Conservation (phyloP, 148 eudicot genomes). For the Chenopodium berlandieri region DNA sequence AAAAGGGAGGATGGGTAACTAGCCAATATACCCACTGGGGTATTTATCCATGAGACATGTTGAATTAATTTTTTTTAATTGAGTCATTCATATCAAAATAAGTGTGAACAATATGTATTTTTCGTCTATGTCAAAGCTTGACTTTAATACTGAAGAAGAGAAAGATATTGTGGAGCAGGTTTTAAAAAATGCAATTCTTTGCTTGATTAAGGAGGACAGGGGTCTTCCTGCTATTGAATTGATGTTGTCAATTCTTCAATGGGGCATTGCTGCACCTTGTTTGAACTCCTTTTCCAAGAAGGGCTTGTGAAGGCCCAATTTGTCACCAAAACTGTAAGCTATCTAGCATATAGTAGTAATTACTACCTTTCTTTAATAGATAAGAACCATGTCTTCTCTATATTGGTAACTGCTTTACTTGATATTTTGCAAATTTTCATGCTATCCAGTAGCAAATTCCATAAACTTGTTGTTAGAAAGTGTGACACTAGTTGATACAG, state of each 20-base stretch:
- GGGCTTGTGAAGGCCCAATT: slow-evolving; percentile 95
- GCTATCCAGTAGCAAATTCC: not conserved
- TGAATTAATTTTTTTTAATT: no score
- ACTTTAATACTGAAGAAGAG: slow-evolving; percentile 82
- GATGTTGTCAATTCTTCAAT: slow-evolving; percentile 90
- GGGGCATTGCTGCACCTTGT: slow-evolving; percentile 99
- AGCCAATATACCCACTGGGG: no score
- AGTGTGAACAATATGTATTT: slow-evolving; percentile 97
- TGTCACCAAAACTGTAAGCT: slow-evolving; percentile 93
- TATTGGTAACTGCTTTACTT: not conserved
- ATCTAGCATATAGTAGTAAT: not conserved
- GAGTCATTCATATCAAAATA: no score
- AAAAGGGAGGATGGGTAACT: no score
- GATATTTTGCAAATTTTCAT: not conserved
- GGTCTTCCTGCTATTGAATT: slow-evolving; percentile 86
- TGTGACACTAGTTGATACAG: not conserved
- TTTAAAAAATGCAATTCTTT: slow-evolving; percentile 68
- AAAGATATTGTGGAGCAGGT: slow-evolving; percentile 89
- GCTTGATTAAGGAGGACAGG: slow-evolving; percentile 93
- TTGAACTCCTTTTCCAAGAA: slow-evolving; percentile 96
- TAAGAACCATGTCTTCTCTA: not conserved
- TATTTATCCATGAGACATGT: no score
- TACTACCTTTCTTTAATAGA: no score
- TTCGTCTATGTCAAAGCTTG: slow-evolving; percentile 89
- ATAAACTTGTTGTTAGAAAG: slow-evolving; percentile 1